Evolutionary conservation across 78 protist species (phyloP).

Genomic region (Paulinella micropora): DNA sequence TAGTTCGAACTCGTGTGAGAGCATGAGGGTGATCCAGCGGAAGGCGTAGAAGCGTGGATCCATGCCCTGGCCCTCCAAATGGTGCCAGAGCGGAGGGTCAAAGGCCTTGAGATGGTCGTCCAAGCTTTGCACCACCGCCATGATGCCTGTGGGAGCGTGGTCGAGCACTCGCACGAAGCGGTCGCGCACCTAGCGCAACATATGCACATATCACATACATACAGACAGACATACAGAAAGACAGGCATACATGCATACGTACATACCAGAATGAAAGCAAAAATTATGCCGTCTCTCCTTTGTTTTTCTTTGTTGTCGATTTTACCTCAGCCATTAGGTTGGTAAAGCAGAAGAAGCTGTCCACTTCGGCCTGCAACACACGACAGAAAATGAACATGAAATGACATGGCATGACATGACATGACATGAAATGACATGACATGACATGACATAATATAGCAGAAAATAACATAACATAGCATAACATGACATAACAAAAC

Average conservation of each 20-base stretch:
- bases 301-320: too few species aligned
- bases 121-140: background rate
- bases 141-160: background rate
- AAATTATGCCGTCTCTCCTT: too few species aligned
- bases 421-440: too few species aligned
- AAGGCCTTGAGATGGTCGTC: background rate
- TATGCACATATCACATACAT: background rate
- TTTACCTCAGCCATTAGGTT: slow-evolving; percentile 15
- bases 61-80: background rate
- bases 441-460: too few species aligned
- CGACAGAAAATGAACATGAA: too few species aligned
- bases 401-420: too few species aligned
- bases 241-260: background rate
- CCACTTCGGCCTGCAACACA: slow-evolving; percentile 12
- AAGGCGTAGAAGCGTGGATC: slow-evolving; percentile 19
- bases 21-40: slow-evolving; percentile 27
- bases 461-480: too few species aligned
- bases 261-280: too few species aligned
- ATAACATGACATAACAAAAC: too few species aligned
- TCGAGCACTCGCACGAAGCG: background rate
- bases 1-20: slow-evolving; percentile 17
- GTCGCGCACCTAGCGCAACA: background rate
- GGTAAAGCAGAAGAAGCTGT: slow-evolving; percentile 30
- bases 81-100: background rate
- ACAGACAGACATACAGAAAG: background rate